Evolutionary conservation across 2,329 filamentous ascomycete genomes (phyloP).

Genomic region (Plectosphaerella plurivora): DNA sequence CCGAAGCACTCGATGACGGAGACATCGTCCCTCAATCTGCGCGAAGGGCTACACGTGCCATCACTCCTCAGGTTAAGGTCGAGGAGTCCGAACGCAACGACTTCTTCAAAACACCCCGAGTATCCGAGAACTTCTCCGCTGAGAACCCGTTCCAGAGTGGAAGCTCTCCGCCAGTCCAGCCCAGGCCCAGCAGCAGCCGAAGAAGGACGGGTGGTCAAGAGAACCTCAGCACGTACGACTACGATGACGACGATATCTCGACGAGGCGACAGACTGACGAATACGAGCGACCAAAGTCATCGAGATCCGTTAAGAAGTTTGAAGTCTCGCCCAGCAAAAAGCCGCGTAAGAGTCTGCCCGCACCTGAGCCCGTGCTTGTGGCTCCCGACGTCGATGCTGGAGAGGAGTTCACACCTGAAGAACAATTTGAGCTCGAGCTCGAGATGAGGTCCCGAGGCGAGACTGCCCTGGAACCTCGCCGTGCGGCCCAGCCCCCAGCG

Average conservation of each 20-base stretch:
- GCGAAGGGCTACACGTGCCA: constrained; percentile 47
- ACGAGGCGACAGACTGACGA: constrained; percentile 38
- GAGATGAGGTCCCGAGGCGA: constrained; percentile 58
- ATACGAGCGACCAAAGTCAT: constrained; percentile 9
- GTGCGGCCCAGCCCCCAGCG: constrained; percentile 35
- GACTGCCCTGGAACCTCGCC: constrained; percentile 30
- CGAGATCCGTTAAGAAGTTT: constrained; percentile 46
- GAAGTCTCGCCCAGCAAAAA: constrained; percentile 47
- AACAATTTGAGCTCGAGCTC: constrained; percentile 72
- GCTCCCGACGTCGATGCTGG: constrained; percentile 56
- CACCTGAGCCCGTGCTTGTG: constrained; percentile 11
- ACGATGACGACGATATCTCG: constrained; percentile 23
- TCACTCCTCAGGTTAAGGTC: constrained; percentile 47
- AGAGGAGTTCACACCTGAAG: constrained; percentile 93
- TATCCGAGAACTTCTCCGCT: constrained; percentile 62
- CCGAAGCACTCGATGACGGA: constrained; percentile 48
- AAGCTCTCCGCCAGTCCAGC: constrained; percentile 58
- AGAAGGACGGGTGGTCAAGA: constrained; percentile 34
- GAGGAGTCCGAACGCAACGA: constrained; percentile 48
- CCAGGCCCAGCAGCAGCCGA: constrained; percentile 43
- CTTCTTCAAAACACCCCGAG: constrained; percentile 26
- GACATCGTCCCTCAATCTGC: constrained; percentile 34
- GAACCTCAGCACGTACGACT: constrained; percentile 1
- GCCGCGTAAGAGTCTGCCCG: constrained; percentile 23
- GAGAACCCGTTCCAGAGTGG: constrained; percentile 91